A percentile compares a stretch with the other conserved stretches of the same genome.
Conservation (phyloP, 495 filamentous ascomycete species). For the Mytilinidion resinicola region DNA sequence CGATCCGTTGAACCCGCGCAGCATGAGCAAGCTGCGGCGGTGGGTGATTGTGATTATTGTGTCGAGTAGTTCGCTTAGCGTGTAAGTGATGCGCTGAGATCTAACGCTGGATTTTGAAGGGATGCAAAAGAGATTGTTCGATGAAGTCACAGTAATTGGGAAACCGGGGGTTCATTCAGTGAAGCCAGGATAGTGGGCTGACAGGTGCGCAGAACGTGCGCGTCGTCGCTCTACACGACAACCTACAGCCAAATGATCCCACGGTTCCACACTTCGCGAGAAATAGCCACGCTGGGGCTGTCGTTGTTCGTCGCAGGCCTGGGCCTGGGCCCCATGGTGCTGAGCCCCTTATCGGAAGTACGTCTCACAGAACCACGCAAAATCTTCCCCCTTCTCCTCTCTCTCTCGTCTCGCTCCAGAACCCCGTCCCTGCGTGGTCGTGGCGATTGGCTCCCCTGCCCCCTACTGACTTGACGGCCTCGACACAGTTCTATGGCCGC, state of each 20-base stretch:
- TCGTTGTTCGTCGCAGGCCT: slow-evolving; percentile 35
- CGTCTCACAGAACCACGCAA: slow-evolving; percentile 2
- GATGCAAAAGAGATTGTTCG: neutral
- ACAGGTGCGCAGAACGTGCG: slow-evolving; percentile 58
- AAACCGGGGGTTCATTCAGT: neutral
- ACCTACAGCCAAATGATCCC: slow-evolving; percentile 75
- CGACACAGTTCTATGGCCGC: slow-evolving; percentile 73
- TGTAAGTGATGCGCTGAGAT: slow-evolving; percentile 52
- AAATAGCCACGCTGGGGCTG: slow-evolving; percentile 42
- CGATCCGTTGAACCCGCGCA: slow-evolving; percentile 69
- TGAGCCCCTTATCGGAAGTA: slow-evolving; percentile 59
- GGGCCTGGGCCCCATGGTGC: slow-evolving; percentile 65
- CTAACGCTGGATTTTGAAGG: neutral
- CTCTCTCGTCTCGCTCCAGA: neutral
- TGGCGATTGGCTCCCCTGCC: neutral
- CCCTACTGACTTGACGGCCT: neutral
- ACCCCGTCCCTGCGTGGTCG: too few species aligned
- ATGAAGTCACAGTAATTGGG: too few species aligned
- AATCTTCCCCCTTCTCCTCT: too few species aligned
- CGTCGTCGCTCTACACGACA: slow-evolving; percentile 81
- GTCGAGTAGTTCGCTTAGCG: slow-evolving; percentile 66
- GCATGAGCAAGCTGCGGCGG: slow-evolving; percentile 57
- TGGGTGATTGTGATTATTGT: slow-evolving; percentile 77
- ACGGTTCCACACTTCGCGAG: slow-evolving; percentile 64
- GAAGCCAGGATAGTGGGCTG: neutral